phyloP scores from a whole-genome alignment of 2,329 filamentous ascomycete genomes.

The Penicillium sp. region DNA sequence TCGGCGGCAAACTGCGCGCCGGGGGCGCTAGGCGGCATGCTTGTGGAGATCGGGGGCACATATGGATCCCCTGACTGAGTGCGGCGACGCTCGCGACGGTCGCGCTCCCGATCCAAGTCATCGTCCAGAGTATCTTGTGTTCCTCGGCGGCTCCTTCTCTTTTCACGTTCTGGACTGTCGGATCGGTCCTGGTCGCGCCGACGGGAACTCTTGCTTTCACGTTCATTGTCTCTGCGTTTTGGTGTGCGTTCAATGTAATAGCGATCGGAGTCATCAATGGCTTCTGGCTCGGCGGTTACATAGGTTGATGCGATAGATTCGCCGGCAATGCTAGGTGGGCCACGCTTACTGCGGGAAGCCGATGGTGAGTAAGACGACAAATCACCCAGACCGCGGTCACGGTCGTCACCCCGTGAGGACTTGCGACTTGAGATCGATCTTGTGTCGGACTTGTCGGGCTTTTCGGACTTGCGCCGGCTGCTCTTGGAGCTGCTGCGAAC shows the following conservation, averaged over 20 bases:
- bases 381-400: conserved; percentile 43
- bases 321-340: conserved; percentile 28
- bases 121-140: conserved; percentile 22
- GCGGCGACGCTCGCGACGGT: conserved; percentile 30
- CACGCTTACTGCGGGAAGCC: conserved; percentile 27
- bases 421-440: conserved; percentile 41
- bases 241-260: conserved; percentile 32
- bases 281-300: conserved; percentile 41
- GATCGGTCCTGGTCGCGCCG: conserved; percentile 31
- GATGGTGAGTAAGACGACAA: conserved; percentile 30
- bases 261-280: conserved; percentile 30
- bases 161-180: conserved; percentile 30
- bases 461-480: conserved; percentile 30
- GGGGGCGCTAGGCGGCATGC: conserved; percentile 25
- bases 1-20: conserved; percentile 33
- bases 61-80: conserved; percentile 33
- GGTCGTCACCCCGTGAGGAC: conserved; percentile 49
- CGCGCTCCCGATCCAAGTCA: conserved; percentile 22
- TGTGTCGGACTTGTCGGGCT: conserved; percentile 29
- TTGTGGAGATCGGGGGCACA: conserved; percentile 21
- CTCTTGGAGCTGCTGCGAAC: conserved; percentile 34
- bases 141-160: conserved; percentile 20
- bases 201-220: conserved; percentile 25
- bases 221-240: conserved; percentile 29
- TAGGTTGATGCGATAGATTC: conserved; percentile 40